Evolutionary conservation across 768 basidiomycete species (phyloP), one percentile per base, ranked within the genome.

Genomic region (Xerocomellus amylosporus): DNA sequence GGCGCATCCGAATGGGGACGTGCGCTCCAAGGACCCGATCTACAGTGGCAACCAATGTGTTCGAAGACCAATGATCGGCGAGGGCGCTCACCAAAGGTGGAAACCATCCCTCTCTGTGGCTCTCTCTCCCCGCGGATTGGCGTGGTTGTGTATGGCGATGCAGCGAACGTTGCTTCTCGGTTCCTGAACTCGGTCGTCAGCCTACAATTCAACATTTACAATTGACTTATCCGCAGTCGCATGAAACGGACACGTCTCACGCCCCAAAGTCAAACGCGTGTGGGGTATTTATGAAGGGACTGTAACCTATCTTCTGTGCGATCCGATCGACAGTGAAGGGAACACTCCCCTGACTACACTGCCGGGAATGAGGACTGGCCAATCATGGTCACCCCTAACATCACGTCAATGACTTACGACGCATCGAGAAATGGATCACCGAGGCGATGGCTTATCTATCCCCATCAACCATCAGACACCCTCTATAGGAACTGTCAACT

Each of bases 321-420:
- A 40, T 38, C 48, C 58, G 52, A 59, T 55, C 58, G 46, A 55
- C 46, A 12, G 28, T 30, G 53, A 30, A 20, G 17, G 50, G 13
- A 41, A 24, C 8, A 0, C 19, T 36, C 8, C 24, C 39, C 36
- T 37, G 36, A 38, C 37, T n/a, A 14, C 17, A 19, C n/a, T n/a
- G 37, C 19, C 7, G n/a, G n/a, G n/a, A 8, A 53, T 17, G 31
- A 8, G 17, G 20, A 33, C 4, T 13, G 20, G 20, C 33, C 9
- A 28, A 20, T 5, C 49, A 36, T 17, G 14, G 12, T 26, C 31
- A 19, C 40, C 33, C 14, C 26, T 37, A 33, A 15, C 30, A 22
- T 36, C 44, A 26, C 17, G 33, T 51, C 41, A 61, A 2, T 15
- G 5, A 50, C 19, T 19, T 38, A 5, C 24, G 15, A 26, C 46